phyloP scores from a whole-genome alignment of 1,284 basidiomycete genomes.

The Flammula alnicola region DNA sequence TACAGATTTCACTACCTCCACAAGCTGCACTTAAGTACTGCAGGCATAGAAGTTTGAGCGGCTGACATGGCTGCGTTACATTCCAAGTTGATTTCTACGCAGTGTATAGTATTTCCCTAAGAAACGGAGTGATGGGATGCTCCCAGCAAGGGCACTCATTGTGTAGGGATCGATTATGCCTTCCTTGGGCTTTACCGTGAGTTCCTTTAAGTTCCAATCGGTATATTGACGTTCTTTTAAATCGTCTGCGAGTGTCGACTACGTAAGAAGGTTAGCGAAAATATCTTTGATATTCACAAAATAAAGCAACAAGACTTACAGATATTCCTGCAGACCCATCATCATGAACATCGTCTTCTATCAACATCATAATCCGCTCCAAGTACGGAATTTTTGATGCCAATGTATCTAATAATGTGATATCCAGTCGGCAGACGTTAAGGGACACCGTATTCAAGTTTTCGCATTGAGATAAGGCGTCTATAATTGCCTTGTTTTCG shows the following conservation, averaged over 20 bases:
- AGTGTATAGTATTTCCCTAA: conserved; percentile 5
- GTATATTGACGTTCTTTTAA: conserved; percentile 7
- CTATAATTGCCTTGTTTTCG: conserved; percentile 14
- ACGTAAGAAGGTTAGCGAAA: background rate
- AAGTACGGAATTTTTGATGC: conserved; percentile 14
- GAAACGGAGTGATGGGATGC: conserved; percentile 7
- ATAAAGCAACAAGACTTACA: background rate
- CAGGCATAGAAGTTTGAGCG: no score
- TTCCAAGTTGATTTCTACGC: conserved; percentile 1
- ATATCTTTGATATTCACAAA: background rate
- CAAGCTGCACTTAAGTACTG: no score
- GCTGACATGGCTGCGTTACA: no score
- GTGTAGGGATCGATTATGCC: conserved; percentile 5
- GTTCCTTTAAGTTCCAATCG: conserved; percentile 12
- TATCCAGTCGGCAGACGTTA: conserved; percentile 17
- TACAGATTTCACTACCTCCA: no score
- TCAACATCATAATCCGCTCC: no score
- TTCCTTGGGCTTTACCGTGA: conserved; percentile 8
- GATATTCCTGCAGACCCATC: conserved; percentile 1
- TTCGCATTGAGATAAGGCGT: conserved; percentile 12
- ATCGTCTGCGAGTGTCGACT: conserved; percentile 7
- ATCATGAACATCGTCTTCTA: no score
- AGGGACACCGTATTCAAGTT: conserved; percentile 12
- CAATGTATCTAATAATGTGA: conserved; percentile 12
- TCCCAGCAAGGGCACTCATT: conserved; percentile 5